Evolutionary conservation across 768 basidiomycete genomes (phyloP), one percentile per base, ranked within the genome.

Genomic region (Udeniomyces megalosporus): DNA sequence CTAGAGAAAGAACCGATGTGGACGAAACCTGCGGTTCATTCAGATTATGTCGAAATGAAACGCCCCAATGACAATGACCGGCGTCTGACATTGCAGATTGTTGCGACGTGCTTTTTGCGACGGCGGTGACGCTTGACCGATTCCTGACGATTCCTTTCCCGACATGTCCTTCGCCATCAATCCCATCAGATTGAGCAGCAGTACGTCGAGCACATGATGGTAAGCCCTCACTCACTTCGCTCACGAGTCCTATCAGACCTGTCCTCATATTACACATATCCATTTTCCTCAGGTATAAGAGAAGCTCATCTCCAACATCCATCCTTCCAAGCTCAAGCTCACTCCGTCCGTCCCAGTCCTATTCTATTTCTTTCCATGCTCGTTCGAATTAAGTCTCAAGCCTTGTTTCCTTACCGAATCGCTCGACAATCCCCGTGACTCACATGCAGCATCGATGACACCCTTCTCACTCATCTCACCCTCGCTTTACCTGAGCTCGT

Each of bases 181-280:
- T n/a, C 44, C 26, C 20, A n/a, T n/a, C 76, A 90, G 88, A 93
- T 99, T 66, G 93, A 96, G 77, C 92, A 91, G 80, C 91, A 95
- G 85, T 90, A 71, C 74, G 91, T 97, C 56, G 92, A 99, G 72
- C 90, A 97, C 67, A 88, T 92, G 49, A 88, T 93, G 79, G 90
- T 88, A n/a, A n/a, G 6, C 34, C 29, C 42, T 12, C 17, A 32
- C 26, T 56, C 31, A 35, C 26, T 17, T 49, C 26, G 20, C 6
- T 32, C 24, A 26, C 53, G 15, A 34, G 15, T 53, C 32, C 7
- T 29, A 42, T 34, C 28, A 47, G 51, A 50, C 20, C 60, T 53
- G 60, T 28, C 57, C 52, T 47, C 28, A 52, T 38, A 14, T 17
- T 51, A 26, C 67, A 14, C 28, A 28, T 49, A 31, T 22, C 6